A percentile compares a stretch with the other conserved stretches of the same genome.
Conservation (phyloP, 305 asterid species). For the Fraxinus nigra region DNA sequence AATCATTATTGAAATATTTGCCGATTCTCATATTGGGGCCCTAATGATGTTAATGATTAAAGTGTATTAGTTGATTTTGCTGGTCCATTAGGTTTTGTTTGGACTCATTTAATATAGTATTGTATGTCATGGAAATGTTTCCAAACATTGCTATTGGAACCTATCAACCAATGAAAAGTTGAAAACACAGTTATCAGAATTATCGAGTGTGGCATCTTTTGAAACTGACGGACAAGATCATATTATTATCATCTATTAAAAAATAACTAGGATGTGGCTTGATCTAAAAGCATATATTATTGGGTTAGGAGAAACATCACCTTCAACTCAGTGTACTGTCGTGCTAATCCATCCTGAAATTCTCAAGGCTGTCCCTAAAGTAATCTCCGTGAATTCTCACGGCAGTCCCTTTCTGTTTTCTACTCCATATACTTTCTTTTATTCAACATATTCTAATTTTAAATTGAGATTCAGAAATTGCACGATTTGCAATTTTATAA, state of each 20-base stretch:
- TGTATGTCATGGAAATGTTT: background rate
- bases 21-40: background rate
- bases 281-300: background rate
- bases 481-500: background rate
- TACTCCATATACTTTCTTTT: background rate
- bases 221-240: background rate
- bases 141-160: background rate
- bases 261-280: background rate
- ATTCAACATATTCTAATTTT: background rate
- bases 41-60: background rate
- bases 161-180: background rate
- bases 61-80: slow-evolving; percentile 1
- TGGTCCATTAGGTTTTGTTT: slow-evolving; percentile 1
- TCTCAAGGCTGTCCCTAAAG: background rate
- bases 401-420: background rate
- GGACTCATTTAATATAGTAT: background rate
- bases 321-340: background rate
- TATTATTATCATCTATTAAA: background rate
- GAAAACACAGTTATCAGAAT: slow-evolving; percentile 12
- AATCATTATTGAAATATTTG: background rate
- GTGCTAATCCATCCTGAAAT: background rate
- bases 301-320: background rate
- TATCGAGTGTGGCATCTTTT: background rate
- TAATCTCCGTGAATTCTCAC: background rate
- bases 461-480: background rate